A percentile compares a stretch with the other conserved stretches of the same genome.
phyloP scores from a whole-genome alignment of 75 land plant species.

The Larix kaempferi region DNA sequence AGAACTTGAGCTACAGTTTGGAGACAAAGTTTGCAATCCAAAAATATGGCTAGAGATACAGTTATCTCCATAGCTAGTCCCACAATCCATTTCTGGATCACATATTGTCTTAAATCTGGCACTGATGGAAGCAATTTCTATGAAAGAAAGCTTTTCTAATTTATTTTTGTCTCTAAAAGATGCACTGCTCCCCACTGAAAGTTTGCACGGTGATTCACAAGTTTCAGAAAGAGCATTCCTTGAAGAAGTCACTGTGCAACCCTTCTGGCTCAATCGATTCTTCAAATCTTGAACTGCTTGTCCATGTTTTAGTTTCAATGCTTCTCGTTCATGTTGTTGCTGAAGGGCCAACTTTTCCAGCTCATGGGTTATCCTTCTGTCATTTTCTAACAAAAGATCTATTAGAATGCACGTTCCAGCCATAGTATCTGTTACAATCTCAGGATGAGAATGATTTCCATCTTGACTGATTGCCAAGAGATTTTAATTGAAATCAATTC shows the following conservation, averaged over 20 bases:
- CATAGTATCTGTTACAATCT: background rate
- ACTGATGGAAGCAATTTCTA: constrained; percentile 4
- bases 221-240: constrained; percentile 9
- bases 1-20: background rate
- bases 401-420: background rate
- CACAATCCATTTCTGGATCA: background rate
- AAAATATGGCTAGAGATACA: background rate
- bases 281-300: background rate
- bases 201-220: constrained; percentile 4
- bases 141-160: constrained; percentile 4
- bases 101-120: background rate
- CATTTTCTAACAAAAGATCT: background rate
- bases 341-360: background rate
- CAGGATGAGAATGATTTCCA: background rate
- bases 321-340: constrained; percentile 4
- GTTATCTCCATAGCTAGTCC: background rate
- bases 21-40: background rate
- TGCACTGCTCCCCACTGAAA: background rate
- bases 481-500: background rate
- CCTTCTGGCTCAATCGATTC: background rate
- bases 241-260: background rate
- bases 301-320: constrained; percentile 4
- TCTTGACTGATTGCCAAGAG: background rate
- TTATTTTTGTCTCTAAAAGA: background rate
- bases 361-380: constrained; percentile 10